Evolutionary conservation across 345 rosid genomes (phyloP).

Genomic region (Acer campestre): DNA sequence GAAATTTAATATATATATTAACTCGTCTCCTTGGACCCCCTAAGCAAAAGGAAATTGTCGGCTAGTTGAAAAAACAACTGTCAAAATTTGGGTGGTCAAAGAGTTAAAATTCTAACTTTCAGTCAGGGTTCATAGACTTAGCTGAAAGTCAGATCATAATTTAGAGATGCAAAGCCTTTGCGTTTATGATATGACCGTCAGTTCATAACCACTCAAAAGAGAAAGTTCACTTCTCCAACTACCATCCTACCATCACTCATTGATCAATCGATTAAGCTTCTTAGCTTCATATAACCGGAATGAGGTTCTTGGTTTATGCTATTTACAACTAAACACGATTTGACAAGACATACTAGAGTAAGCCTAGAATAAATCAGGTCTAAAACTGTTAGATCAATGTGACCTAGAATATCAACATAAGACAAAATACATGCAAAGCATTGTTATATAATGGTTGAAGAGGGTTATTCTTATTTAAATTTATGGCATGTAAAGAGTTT

Average conservation of each 20-base stretch:
- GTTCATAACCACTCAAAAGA: background rate
- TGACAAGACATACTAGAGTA: background rate
- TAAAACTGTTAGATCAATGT: background rate
- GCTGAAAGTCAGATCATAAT: background rate
- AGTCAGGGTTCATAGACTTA: background rate
- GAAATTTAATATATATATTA: too few relatives aligned
- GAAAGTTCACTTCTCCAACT: constrained; percentile 6
- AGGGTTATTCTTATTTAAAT: background rate
- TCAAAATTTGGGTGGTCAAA: background rate
- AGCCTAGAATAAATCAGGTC: background rate
- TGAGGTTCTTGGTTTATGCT: background rate
- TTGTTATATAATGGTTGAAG: background rate
- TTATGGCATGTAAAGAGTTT: background rate
- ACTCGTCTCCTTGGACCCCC: background rate
- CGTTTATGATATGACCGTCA: background rate
- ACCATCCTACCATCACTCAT: background rate
- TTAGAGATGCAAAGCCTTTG: background rate
- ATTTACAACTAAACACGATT: background rate
- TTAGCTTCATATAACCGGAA: background rate
- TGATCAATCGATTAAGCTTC: constrained; percentile 1
- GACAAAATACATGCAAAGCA: background rate
- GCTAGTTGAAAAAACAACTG: background rate
- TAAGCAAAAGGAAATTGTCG: background rate
- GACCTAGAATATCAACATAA: background rate
- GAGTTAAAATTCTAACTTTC: background rate